These are phyloP conservation scores for Diaporthe sp. DNA, from an alignment of 2,329 filamentous ascomycete species.

Conservation along the genomic window DNA sequence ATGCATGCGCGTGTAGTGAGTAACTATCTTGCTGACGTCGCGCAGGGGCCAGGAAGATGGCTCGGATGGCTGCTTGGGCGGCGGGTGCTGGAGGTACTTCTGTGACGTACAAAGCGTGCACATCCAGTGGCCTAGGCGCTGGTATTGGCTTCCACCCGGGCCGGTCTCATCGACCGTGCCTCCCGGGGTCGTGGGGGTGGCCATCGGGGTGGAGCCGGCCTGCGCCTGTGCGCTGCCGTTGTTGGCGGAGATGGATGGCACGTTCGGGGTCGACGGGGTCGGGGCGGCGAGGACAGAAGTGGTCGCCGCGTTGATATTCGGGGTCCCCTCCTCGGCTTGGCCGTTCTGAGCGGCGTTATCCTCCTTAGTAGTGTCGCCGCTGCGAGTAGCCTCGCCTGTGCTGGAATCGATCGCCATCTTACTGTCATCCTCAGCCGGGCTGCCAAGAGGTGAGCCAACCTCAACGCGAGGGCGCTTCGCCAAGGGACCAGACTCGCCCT, in stretches of 20 bases:
- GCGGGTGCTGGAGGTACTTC: conserved; percentile 58
- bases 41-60: conserved; percentile 63
- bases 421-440: conserved; percentile 25
- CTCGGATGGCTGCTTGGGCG: conserved; percentile 57
- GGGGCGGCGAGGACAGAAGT: not conserved
- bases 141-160: conserved; percentile 45
- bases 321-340: not conserved
- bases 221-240: not conserved
- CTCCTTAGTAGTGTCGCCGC: conserved; percentile 32
- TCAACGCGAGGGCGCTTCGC: conserved; percentile 37
- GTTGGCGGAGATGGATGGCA: conserved; percentile 14
- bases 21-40: conserved; percentile 62
- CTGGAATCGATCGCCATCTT: not conserved
- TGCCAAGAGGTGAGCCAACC: conserved; percentile 32
- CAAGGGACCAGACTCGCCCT: not conserved
- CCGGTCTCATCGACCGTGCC: conserved; percentile 42
- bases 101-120: conserved; percentile 59
- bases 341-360: conserved; percentile 7
- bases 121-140: conserved; percentile 62
- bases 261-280: conserved; percentile 3
- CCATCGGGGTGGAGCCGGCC: not conserved
- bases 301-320: not conserved
- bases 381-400: not conserved
- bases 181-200: not conserved
- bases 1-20: conserved; percentile 63